A percentile compares a stretch with the other conserved stretches of the same genome.
Conservation (phyloP, 192 early-diverging fungal species). For the Umbelopsis vinacea region DNA sequence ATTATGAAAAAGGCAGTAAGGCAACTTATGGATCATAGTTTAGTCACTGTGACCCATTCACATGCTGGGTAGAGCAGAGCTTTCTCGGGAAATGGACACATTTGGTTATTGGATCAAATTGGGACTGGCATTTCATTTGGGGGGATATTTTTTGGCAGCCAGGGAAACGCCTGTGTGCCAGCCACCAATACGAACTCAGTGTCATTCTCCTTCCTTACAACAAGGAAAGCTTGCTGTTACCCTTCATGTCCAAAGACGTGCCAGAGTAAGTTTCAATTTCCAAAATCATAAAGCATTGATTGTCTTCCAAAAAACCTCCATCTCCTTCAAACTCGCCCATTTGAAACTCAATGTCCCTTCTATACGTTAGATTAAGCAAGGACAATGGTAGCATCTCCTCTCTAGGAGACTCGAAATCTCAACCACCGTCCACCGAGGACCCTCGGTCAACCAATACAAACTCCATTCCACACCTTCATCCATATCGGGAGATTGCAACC, state of each 20-base stretch:
- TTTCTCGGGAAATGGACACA: conserved; percentile 2
- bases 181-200: background rate
- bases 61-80: background rate
- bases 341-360: too few species aligned
- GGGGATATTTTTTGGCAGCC: too few species aligned
- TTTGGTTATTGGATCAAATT: conserved; percentile 1
- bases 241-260: conserved; percentile 2
- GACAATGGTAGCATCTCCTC: background rate
- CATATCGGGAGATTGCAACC: conserved; percentile 8
- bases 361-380: conserved; percentile 5
- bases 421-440: background rate
- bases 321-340: too few species aligned
- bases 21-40: too few species aligned
- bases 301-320: background rate
- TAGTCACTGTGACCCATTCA: background rate
- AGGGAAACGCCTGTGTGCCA: background rate
- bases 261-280: background rate
- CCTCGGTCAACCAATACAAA: background rate
- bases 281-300: background rate
- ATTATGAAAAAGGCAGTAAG: background rate
- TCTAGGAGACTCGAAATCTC: background rate
- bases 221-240: conserved; percentile 7
- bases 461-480: background rate
- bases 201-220: background rate
- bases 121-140: conserved; percentile 14